These are phyloP conservation scores for Plantago lanceolata DNA, from an alignment of 305 asterid genomes.

Conservation along the genomic window DNA sequence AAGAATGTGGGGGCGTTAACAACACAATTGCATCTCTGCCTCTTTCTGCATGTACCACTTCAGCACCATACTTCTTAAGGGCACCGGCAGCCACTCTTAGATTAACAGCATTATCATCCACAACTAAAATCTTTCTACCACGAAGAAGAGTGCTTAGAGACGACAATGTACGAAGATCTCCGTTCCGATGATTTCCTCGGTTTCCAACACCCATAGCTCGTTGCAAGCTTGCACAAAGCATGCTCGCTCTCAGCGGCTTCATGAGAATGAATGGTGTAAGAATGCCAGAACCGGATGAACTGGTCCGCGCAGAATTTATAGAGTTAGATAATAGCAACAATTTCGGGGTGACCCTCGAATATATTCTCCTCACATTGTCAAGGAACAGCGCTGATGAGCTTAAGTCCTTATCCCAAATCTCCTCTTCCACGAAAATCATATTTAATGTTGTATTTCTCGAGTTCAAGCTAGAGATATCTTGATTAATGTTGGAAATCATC, in stretches of 20 bases:
- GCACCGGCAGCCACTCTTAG: conserved; percentile 89
- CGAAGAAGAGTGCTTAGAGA: conserved; percentile 63
- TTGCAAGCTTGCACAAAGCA: conserved; percentile 78
- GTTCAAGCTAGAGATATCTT: conserved; percentile 26
- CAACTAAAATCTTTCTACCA: conserved; percentile 76
- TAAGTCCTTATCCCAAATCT: conserved; percentile 58
- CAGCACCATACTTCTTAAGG: conserved; percentile 85
- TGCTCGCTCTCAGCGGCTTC: conserved; percentile 83
- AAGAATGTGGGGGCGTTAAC: conserved; percentile 74
- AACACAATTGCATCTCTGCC: conserved; percentile 62
- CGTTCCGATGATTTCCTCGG: conserved; percentile 44
- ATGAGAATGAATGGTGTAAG: conserved; percentile 44
- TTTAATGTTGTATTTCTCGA: conserved; percentile 24
- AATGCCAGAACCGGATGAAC: conserved; percentile 28
- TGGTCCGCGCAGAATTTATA: conserved; percentile 29
- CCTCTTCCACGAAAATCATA: conserved; percentile 72
- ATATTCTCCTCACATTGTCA: conserved; percentile 28
- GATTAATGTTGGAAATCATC: conserved; percentile 40
- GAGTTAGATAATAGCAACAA: conserved; percentile 59
- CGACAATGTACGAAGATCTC: conserved; percentile 45
- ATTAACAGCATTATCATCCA: conserved; percentile 85
- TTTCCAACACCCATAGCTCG: conserved; percentile 69
- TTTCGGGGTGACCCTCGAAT: conserved; percentile 36
- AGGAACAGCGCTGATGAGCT: conserved; percentile 28
- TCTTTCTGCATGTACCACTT: conserved; percentile 71